These are phyloP conservation scores for Oryza glaberrima DNA, from an alignment of 176 grass and related monocot genomes.

Conservation along the genomic window DNA sequence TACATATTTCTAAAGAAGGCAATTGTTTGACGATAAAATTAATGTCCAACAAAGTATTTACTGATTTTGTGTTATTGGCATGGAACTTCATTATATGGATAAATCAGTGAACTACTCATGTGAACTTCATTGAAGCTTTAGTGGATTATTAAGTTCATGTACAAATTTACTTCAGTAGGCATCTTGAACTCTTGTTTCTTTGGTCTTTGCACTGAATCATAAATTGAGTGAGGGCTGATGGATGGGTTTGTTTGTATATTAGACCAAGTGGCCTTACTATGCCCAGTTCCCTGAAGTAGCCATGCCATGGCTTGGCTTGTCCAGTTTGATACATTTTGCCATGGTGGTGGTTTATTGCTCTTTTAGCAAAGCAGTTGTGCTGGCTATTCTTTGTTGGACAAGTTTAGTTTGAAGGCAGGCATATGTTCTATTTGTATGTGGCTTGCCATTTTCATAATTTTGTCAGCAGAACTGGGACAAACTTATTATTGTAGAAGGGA, in stretches of 20 bases:
- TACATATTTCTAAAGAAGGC: constrained; percentile 17
- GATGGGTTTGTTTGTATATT: constrained; percentile 1
- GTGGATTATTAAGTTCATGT: constrained; percentile 8
- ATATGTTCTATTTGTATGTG: not conserved
- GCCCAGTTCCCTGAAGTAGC: constrained; percentile 16
- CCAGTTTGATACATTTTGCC: not conserved
- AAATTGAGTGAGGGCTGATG: not conserved
- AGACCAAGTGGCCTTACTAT: constrained; percentile 10
- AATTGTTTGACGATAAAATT: constrained; percentile 15
- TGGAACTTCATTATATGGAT: constrained; percentile 6
- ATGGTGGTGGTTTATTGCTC: not conserved
- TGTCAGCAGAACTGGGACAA: not conserved
- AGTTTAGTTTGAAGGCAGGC: constrained; percentile 14
- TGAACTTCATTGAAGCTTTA: constrained; percentile 9
- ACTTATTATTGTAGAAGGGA: too few species aligned
- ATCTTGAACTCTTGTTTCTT: not conserved
- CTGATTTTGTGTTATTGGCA: constrained; percentile 5
- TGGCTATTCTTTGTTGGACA: constrained; percentile 24
- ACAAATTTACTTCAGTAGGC: constrained; percentile 5
- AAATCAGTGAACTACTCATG: constrained; percentile 4
- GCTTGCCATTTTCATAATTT: constrained; percentile 19
- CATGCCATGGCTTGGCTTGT: not conserved
- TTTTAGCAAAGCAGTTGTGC: not conserved
- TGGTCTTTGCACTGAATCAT: constrained; percentile 9
- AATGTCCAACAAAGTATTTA: constrained; percentile 5